These are phyloP conservation scores for Lyophyllum atratum DNA, from an alignment of 768 basidiomycete genomes.

Conservation along the genomic window DNA sequence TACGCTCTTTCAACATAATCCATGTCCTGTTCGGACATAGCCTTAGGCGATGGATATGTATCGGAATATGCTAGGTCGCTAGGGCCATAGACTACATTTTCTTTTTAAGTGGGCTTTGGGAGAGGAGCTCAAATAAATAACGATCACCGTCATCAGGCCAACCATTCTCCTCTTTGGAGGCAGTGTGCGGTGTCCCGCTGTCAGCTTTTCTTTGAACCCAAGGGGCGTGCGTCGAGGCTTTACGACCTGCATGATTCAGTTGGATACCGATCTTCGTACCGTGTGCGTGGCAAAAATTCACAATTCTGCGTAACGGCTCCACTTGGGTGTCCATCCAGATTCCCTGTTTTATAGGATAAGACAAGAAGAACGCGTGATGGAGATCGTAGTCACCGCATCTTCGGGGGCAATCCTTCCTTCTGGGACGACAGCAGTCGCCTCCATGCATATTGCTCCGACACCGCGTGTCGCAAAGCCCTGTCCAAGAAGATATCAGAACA, in stretches of 20 bases:
- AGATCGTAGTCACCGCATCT: conserved; percentile 23
- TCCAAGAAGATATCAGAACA: neutral
- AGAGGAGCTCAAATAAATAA: neutral
- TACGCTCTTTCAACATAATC: conserved; percentile 62
- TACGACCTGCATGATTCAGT: conserved; percentile 73
- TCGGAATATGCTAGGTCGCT: conserved; percentile 57
- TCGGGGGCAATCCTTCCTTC: conserved; percentile 79
- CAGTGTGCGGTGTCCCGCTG: conserved; percentile 35
- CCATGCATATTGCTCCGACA: conserved; percentile 67
- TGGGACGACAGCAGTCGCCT: conserved; percentile 73
- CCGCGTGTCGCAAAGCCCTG: conserved; percentile 72
- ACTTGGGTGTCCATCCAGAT: conserved; percentile 82
- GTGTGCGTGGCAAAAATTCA: conserved; percentile 72
- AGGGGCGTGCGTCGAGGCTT: conserved; percentile 70
- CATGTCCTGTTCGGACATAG: conserved; percentile 57
- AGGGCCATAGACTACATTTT: conserved; percentile 58
- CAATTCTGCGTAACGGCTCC: conserved; percentile 65
- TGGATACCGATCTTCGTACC: conserved; percentile 77
- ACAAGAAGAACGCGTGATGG: neutral
- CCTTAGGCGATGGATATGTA: conserved; percentile 56
- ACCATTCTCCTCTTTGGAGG: conserved; percentile 55
- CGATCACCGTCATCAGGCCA: conserved; percentile 66
- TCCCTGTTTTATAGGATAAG: conserved; percentile 37
- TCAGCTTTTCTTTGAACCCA: conserved; percentile 53
- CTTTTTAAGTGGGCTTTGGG: neutral